Conservation (phyloP, 345 rosid genomes). For the Rhizophora apiculata region DNA sequence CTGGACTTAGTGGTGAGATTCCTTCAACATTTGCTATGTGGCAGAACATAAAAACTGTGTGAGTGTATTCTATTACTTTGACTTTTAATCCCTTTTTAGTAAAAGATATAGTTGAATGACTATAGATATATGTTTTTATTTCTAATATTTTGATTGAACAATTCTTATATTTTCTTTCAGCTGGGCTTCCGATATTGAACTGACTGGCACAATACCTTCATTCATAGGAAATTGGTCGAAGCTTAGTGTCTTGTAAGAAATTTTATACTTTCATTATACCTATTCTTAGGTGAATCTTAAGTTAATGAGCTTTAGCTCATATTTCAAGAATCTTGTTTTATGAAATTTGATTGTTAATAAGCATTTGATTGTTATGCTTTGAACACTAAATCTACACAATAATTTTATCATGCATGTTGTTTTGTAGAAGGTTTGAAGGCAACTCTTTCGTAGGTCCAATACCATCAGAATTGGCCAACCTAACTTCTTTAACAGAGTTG, state of each 20-base stretch:
- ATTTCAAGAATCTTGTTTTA: background rate
- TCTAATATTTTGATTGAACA: background rate
- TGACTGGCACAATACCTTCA: conserved; percentile 57
- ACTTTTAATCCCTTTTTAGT: background rate
- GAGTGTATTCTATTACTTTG: conserved; percentile 19
- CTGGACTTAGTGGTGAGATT: conserved; percentile 57
- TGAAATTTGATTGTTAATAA: background rate
- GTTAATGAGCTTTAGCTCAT: background rate
- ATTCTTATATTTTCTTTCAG: conserved; percentile 28
- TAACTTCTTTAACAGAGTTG: conserved; percentile 51
- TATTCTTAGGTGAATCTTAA: background rate
- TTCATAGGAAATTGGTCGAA: conserved; percentile 66
- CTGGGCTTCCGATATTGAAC: conserved; percentile 55
- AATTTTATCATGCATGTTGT: conserved; percentile 8
- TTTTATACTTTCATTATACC: background rate
- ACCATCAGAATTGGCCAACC: conserved; percentile 53
- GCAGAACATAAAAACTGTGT: conserved; percentile 28
- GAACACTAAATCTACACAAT: too few relatives aligned
- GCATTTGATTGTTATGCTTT: too few relatives aligned
- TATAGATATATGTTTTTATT: background rate
- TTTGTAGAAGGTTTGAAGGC: conserved; percentile 67
- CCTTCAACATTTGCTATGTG: conserved; percentile 49
- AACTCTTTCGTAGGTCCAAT: conserved; percentile 62
- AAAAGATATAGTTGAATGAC: background rate
- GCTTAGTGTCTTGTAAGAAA: conserved; percentile 44